Percentiles rank a stretch among this genome's conserved stretches.
phyloP scores from a whole-genome alignment of 495 filamentous ascomycete genomes.

The Tuber umbilicatum region DNA sequence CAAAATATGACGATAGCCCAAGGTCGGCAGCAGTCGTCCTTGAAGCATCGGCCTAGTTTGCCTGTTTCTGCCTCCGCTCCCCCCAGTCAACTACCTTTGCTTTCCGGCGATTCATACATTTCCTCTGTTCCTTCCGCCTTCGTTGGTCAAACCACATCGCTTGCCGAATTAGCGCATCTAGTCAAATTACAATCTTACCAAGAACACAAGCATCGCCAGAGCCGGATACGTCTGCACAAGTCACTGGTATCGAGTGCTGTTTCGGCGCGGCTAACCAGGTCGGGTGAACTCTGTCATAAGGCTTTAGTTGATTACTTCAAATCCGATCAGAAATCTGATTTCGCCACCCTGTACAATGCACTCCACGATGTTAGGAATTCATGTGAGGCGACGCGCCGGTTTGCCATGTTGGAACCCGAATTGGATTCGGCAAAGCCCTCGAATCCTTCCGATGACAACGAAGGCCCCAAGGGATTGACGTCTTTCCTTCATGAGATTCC shows the following conservation, averaged over 20 bases:
- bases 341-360: conserved; percentile 78
- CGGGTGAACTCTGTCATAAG: conserved; percentile 68
- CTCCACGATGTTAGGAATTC: conserved; percentile 82
- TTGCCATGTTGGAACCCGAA: conserved; percentile 63
- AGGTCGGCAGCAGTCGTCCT: conserved; percentile 34
- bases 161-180: conserved; percentile 65
- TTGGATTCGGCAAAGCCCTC: conserved; percentile 48
- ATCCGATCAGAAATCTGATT: conserved; percentile 81
- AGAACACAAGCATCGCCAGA: conserved; percentile 62
- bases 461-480: conserved; percentile 45
- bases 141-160: conserved; percentile 52
- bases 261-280: conserved; percentile 69
- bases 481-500: conserved; percentile 80
- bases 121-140: conserved; percentile 43
- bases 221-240: conserved; percentile 59
- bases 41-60: conserved; percentile 35
- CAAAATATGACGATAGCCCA: conserved; percentile 40
- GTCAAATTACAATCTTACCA: conserved; percentile 66
- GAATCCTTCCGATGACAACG: conserved; percentile 43
- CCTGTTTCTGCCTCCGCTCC: conserved; percentile 44
- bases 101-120: conserved; percentile 45
- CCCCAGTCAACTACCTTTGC: conserved; percentile 44
- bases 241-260: conserved; percentile 67
- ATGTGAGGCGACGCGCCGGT: conserved; percentile 64
- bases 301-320: conserved; percentile 83